Conservation (phyloP, 73 alveolate genomes). For the Effrenium voratum region DNA sequence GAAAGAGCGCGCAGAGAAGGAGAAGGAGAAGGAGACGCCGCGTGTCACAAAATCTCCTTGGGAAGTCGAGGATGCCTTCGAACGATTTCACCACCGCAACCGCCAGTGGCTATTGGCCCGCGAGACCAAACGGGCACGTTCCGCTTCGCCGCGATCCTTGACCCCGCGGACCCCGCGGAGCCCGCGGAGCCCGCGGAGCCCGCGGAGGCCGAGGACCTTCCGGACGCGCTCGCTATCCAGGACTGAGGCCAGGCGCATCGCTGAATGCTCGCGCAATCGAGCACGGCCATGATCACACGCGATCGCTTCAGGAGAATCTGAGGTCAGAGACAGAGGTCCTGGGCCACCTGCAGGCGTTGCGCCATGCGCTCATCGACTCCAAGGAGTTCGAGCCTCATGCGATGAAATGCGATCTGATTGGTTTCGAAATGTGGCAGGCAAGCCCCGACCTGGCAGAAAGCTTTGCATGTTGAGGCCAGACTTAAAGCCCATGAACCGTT, state of each 20-base stretch:
- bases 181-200: too few relatives aligned
- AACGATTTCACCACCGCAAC: constrained; percentile 51
- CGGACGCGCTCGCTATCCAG: too few relatives aligned
- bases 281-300: too few relatives aligned
- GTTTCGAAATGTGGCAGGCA: background rate
- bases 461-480: constrained; percentile 35
- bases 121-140: too few relatives aligned
- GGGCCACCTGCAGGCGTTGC: background rate
- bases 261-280: too few relatives aligned
- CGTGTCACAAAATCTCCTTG: background rate
- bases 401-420: too few relatives aligned
- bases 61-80: constrained; percentile 35
- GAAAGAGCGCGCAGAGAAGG: background rate
- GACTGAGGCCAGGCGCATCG: too few relatives aligned
- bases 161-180: too few relatives aligned
- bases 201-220: too few relatives aligned
- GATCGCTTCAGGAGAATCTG: too few relatives aligned
- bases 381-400: constrained; percentile 3
- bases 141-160: too few relatives aligned
- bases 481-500: background rate
- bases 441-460: constrained; percentile 42
- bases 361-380: constrained; percentile 26
- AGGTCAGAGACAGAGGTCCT: too few relatives aligned
- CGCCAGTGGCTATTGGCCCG: constrained; percentile 56
- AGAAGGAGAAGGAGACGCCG: background rate